Conservation (phyloP, 306 rosid species). For the Cucurbita argyrosperma region DNA sequence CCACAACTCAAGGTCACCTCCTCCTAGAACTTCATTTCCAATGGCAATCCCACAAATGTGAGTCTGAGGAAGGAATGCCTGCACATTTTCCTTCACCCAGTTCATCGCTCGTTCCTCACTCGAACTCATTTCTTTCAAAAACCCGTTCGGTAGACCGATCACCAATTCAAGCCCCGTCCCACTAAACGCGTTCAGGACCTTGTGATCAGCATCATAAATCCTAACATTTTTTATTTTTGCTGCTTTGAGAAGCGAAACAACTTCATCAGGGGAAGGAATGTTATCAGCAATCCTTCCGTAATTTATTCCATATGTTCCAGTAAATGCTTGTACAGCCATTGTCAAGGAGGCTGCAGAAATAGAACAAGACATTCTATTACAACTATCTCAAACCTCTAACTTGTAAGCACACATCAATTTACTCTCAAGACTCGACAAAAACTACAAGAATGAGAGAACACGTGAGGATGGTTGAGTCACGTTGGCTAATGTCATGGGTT, state of each 20-base stretch:
- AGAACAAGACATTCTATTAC: not conserved
- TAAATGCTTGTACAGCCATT: conserved; percentile 20
- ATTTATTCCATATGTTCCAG: conserved; percentile 88
- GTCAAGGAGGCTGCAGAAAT: conserved; percentile 4
- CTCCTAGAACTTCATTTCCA: conserved; percentile 84
- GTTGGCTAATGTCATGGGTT: too few relatives aligned
- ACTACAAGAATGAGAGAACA: not conserved
- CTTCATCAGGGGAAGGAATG: conserved; percentile 86
- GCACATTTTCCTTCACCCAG: conserved; percentile 83
- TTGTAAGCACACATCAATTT: not conserved
- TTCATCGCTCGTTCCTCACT: conserved; percentile 61
- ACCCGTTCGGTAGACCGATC: conserved; percentile 62
- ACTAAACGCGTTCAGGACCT: conserved; percentile 73
- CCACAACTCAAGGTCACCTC: conserved; percentile 28
- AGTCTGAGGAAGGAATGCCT: conserved; percentile 66
- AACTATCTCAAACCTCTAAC: not conserved
- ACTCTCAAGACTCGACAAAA: not conserved
- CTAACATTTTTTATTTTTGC: conserved; percentile 76
- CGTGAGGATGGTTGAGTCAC: too few relatives aligned
- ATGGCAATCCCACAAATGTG: conserved; percentile 68
- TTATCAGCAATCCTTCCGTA: conserved; percentile 87
- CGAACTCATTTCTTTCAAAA: conserved; percentile 58
- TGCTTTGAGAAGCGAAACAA: conserved; percentile 74
- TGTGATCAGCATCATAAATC: conserved; percentile 81
- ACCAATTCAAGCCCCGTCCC: conserved; percentile 85